These are phyloP conservation scores for Copromyces sp. DNA, from an alignment of 495 filamentous ascomycete species.

Conservation along the genomic window DNA sequence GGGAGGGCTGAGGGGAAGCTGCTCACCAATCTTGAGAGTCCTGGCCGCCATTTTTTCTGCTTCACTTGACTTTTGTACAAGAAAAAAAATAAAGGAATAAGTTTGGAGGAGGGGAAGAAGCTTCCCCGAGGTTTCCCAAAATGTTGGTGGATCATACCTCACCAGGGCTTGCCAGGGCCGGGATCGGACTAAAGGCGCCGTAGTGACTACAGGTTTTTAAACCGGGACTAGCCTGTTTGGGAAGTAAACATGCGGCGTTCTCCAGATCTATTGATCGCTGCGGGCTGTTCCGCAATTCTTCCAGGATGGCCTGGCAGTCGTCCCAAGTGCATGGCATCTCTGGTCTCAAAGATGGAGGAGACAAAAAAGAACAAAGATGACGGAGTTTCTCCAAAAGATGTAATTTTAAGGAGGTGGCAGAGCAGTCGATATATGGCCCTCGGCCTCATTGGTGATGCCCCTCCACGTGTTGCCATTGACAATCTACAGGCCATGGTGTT, in stretches of 20 bases:
- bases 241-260: neutral
- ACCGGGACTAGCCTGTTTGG: neutral
- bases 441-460: neutral
- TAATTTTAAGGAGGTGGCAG: neutral
- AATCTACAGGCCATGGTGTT: neutral
- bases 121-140: too few relatives aligned
- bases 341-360: neutral
- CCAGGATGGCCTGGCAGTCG: neutral
- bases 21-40: slow-evolving; percentile 50
- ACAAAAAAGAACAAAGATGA: neutral
- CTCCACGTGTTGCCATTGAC: neutral
- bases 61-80: slow-evolving; percentile 18
- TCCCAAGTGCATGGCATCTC: neutral
- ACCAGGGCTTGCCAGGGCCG: neutral
- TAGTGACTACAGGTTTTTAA: neutral
- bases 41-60: slow-evolving; percentile 40
- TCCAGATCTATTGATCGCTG: neutral
- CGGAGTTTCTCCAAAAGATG: neutral
- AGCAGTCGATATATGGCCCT: neutral
- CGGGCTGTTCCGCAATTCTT: neutral
- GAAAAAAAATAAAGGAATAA: neutral
- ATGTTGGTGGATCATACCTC: neutral
- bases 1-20: slow-evolving; percentile 3
- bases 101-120: neutral
- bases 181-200: neutral